Base-by-base conservation (phyloP, 805 yeast genomes). In the Lipomyces anomalus region DNA sequence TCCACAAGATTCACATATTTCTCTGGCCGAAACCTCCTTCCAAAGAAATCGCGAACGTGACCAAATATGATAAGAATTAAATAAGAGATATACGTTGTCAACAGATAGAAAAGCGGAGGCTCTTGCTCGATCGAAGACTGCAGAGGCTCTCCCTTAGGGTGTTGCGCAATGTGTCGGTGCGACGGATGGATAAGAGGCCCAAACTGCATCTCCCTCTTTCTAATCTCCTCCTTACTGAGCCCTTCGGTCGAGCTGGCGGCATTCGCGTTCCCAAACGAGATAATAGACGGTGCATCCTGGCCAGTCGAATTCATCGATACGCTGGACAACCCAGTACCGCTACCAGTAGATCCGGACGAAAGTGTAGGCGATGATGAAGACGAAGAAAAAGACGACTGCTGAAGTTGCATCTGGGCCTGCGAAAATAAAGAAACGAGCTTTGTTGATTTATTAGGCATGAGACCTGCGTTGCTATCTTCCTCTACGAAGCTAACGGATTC, bases 1-100 rank as follows among this genome's bases (percentile, higher is more conserved):
- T 85, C 90, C 42, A 82, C 66, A 47, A 89, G 71, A 53, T 82
- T 84, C 34, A 66, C 68, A 58, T 82, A 84, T 44, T 73, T 75
- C 42, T 76, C 73, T 17, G 84, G 83, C 61, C 74, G 75, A 65
- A 89, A 84, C 20, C 71, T 67, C 61, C 82, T 77, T 44, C 95
- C 95, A 48, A 87, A 74, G 64, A 81, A 90, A 67, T 92, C 99
- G 57, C 88, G 80, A 33, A 88, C 67, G 61, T 92, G 95, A 29
- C 99, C 99, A 48, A 87, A 75, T 32, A 88, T 78, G 54, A 92
- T 85, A 57, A 92, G 73, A 38, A 87, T 76, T 57, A 94, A 71
- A 64, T 88, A 94, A 63, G 84, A 80, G 55, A 92, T 67, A 61
- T 90, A 92, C 1, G 98, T 90, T 47, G 86, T 74, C 40, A 92